phyloP scores from a whole-genome alignment of 192 early-diverging fungal genomes.

The Rhizophlyctis rosea region DNA sequence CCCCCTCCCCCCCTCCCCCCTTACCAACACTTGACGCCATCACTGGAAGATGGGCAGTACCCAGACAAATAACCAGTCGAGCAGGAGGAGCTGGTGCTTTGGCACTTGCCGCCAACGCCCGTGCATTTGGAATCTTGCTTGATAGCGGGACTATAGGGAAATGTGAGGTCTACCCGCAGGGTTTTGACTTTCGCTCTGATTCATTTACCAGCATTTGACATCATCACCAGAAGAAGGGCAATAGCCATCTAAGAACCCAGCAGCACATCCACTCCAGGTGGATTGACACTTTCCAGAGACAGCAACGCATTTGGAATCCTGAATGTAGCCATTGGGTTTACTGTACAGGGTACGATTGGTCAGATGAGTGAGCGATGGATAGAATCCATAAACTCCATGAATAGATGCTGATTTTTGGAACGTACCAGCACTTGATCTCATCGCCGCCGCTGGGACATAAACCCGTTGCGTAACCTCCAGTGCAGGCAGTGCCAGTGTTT shows the following conservation, averaged over 20 bases:
- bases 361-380: no score
- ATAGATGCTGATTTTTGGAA: no score
- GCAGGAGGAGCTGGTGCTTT: not conserved
- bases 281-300: not conserved
- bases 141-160: not conserved
- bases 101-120: slow-evolving; percentile 6
- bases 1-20: no score
- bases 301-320: not conserved
- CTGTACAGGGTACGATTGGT: no score
- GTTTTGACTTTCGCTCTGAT: no score
- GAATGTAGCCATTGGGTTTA: not conserved
- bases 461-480: not conserved
- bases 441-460: slow-evolving; percentile 10
- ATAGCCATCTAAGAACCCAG: slow-evolving; percentile 5
- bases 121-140: not conserved
- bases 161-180: no score
- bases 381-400: no score
- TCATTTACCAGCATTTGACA: slow-evolving; percentile 19
- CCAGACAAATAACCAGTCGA: not conserved
- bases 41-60: slow-evolving; percentile 5
- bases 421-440: slow-evolving; percentile 8
- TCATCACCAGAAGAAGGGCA: slow-evolving; percentile 9
- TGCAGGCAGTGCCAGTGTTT: not conserved
- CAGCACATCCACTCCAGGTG: slow-evolving; percentile 1
- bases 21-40: slow-evolving; percentile 10